Conservation (phyloP, 2,329 filamentous ascomycete genomes). For the Alternaria brassicicola region DNA sequence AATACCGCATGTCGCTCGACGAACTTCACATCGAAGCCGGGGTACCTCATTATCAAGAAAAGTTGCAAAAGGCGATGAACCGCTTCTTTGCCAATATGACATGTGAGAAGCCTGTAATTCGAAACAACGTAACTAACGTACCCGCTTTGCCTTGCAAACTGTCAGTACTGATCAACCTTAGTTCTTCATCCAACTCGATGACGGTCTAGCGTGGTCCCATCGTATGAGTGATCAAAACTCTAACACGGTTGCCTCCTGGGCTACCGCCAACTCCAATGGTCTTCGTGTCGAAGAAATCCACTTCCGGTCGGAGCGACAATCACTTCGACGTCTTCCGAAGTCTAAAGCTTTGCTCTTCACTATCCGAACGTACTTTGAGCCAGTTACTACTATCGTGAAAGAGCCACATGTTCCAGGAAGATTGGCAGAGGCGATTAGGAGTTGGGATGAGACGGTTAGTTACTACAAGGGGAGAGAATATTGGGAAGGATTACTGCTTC, state of each 20-base stretch:
- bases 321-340: background rate
- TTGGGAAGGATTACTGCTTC: background rate
- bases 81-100: slow-evolving; percentile 2
- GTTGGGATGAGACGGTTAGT: background rate
- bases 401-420: slow-evolving; percentile 3
- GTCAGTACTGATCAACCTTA: background rate
- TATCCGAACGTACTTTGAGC: slow-evolving; percentile 2
- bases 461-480: slow-evolving; percentile 2
- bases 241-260: background rate
- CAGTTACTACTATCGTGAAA: background rate
- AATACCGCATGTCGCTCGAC: slow-evolving; percentile 4
- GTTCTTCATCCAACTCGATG: slow-evolving; percentile 5
- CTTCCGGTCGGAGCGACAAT: background rate
- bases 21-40: slow-evolving; percentile 3
- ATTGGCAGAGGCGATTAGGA: background rate
- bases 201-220: slow-evolving; percentile 2
- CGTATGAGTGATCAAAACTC: slow-evolving; percentile 5
- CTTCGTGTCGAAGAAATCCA: slow-evolving; percentile 3
- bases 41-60: slow-evolving; percentile 1
- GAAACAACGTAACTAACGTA: background rate
- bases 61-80: slow-evolving; percentile 5
- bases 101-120: background rate
- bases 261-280: background rate
- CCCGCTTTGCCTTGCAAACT: background rate
- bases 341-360: slow-evolving; percentile 1